Evolutionary conservation across 208 protist genomes (phyloP).

Genomic region (Leishmania guyanensis): DNA sequence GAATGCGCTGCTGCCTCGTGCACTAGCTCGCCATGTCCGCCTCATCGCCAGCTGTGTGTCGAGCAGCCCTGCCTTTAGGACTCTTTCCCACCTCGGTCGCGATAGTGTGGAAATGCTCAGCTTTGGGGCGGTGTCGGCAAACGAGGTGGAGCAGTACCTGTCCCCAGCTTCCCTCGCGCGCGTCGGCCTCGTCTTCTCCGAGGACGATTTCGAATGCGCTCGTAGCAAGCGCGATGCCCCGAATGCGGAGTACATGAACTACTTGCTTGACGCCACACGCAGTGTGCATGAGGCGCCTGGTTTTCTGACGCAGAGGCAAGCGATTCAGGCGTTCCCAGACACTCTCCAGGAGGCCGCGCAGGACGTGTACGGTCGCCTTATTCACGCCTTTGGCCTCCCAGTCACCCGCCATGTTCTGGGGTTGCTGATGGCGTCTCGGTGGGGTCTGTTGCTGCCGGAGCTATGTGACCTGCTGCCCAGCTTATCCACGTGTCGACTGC

Average conservation of each 20-base stretch:
- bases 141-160: conserved; percentile 79
- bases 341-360: conserved; percentile 55
- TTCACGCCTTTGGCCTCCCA: conserved; percentile 42
- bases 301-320: conserved; percentile 41
- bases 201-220: conserved; percentile 71
- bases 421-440: conserved; percentile 56
- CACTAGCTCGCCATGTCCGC: conserved; percentile 76
- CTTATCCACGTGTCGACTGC: conserved; percentile 50
- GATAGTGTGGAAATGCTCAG: conserved; percentile 70
- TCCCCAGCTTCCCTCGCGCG: conserved; percentile 38
- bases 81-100: conserved; percentile 39
- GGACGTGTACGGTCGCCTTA: conserved; percentile 47
- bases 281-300: conserved; percentile 57
- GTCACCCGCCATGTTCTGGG: conserved; percentile 55
- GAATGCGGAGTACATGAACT: conserved; percentile 58
- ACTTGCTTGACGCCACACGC: conserved; percentile 63
- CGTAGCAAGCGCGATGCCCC: conserved; percentile 56
- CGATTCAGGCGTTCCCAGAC: conserved; percentile 54
- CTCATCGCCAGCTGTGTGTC: conserved; percentile 53
- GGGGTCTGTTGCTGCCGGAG: conserved; percentile 63
- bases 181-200: conserved; percentile 52
- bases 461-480: conserved; percentile 57
- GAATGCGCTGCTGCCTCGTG: conserved; percentile 47
- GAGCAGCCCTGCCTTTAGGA: conserved; percentile 21
- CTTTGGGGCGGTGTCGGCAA: conserved; percentile 47